Conservation (phyloP, 2,329 filamentous ascomycete genomes). For the Chaetomium strumarium region DNA sequence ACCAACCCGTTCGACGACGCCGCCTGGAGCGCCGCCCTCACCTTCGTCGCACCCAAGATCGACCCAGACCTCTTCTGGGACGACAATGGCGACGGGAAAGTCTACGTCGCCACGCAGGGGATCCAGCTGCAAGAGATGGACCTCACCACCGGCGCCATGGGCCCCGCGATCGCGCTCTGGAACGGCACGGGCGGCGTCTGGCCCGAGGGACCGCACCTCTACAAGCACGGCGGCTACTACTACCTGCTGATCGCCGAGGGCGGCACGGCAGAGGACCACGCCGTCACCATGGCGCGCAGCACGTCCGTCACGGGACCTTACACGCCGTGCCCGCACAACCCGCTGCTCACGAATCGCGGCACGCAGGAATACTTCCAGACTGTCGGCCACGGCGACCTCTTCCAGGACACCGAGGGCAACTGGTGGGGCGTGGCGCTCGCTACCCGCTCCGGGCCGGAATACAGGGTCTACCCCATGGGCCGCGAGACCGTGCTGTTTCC, state of each 20-base stretch:
- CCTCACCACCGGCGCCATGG: slow-evolving; percentile 31
- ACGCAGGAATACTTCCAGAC: slow-evolving; percentile 38
- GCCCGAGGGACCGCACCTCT: slow-evolving; percentile 52
- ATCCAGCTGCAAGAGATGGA: slow-evolving; percentile 31
- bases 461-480: slow-evolving; percentile 45
- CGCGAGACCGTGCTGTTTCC: slow-evolving; percentile 46
- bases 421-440: slow-evolving; percentile 49
- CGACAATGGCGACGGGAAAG: slow-evolving; percentile 28
- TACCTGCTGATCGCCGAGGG: slow-evolving; percentile 55
- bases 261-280: slow-evolving; percentile 54
- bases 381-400: slow-evolving; percentile 41
- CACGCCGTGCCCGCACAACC: slow-evolving; percentile 36
- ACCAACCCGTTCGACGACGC: slow-evolving; percentile 35
- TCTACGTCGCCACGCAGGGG: slow-evolving; percentile 33
- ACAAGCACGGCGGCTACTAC: slow-evolving; percentile 51
- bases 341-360: slow-evolving; percentile 38
- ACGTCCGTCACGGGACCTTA: slow-evolving; percentile 38
- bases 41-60: slow-evolving; percentile 48
- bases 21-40: slow-evolving; percentile 39
- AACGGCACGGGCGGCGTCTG: slow-evolving; percentile 39
- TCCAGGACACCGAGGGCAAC: slow-evolving; percentile 38
- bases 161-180: slow-evolving; percentile 33
- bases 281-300: slow-evolving; percentile 41
- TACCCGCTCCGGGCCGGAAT: slow-evolving; percentile 39
- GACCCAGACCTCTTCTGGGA: slow-evolving; percentile 42